These are phyloP conservation scores for Saccharomycopsis fodiens DNA, from an alignment of 805 yeast species.

Conservation along the genomic window DNA sequence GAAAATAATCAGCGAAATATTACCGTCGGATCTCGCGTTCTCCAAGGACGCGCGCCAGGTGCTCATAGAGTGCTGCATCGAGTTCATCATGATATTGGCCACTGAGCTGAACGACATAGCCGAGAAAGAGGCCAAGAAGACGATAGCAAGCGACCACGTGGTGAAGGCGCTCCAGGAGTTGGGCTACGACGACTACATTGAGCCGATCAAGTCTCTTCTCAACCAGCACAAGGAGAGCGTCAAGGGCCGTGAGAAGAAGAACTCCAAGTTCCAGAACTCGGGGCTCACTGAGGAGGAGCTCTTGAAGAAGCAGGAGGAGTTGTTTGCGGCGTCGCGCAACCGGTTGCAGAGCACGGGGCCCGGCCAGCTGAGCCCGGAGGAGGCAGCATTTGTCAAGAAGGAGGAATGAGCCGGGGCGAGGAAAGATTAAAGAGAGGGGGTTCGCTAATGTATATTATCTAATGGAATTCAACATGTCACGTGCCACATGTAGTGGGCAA, in stretches of 20 bases:
- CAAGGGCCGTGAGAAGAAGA: conserved; percentile 84
- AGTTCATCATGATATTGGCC: conserved; percentile 88
- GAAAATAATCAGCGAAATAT: conserved; percentile 82
- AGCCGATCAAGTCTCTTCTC: conserved; percentile 69
- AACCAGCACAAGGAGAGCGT: conserved; percentile 82
- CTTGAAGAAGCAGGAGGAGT: conserved; percentile 83
- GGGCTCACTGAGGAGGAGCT: conserved; percentile 91
- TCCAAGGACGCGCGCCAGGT: conserved; percentile 94
- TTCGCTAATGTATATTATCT: too few relatives aligned
- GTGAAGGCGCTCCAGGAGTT: conserved; percentile 79
- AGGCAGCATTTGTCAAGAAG: not conserved
- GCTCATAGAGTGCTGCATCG: conserved; percentile 91
- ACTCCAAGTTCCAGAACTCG: conserved; percentile 86
- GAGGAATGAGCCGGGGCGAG: not conserved
- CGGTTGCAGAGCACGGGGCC: conserved; percentile 38
- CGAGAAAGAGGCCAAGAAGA: conserved; percentile 90
- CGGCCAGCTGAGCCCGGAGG: not conserved
- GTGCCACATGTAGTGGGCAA: too few relatives aligned
- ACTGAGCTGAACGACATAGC: conserved; percentile 95
- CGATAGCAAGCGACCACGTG: conserved; percentile 95
- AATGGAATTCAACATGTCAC: too few relatives aligned
- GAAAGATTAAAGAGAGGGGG: too few relatives aligned
- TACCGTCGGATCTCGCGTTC: conserved; percentile 82
- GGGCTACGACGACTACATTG: conserved; percentile 81
- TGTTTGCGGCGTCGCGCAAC: conserved; percentile 72